Conservation (phyloP, 2,329 filamentous ascomycete species). For the Neopestalotiopsis sp. region DNA sequence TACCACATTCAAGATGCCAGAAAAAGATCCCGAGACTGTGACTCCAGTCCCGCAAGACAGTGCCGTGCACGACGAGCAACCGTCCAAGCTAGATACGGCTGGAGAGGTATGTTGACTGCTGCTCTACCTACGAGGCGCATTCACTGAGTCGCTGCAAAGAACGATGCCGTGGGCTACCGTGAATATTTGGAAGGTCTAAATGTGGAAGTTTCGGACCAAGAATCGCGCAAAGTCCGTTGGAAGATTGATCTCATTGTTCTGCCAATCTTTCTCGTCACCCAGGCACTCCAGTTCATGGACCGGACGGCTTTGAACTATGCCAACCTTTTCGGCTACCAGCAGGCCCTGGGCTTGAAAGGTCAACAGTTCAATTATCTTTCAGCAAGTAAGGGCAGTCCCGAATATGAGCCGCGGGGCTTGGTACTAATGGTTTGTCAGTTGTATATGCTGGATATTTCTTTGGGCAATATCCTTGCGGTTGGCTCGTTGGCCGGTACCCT, state of each 20-base stretch:
- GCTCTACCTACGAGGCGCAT: background rate
- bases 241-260: conserved; percentile 40
- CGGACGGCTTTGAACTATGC: conserved; percentile 40
- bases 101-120: background rate
- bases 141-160: conserved; percentile 5
- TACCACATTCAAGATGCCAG: background rate
- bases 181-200: conserved; percentile 26
- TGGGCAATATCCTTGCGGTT: conserved; percentile 46
- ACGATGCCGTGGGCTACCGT: conserved; percentile 27
- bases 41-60: background rate
- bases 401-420: background rate
- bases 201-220: conserved; percentile 27
- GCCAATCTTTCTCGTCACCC: conserved; percentile 37
- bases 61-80: background rate
- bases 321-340: conserved; percentile 41
- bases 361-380: conserved; percentile 42
- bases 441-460: conserved; percentile 47
- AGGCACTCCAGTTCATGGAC: conserved; percentile 39
- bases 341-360: conserved; percentile 39
- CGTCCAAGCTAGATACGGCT: conserved; percentile 8
- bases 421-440: conserved; percentile 28
- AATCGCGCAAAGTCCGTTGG: conserved; percentile 29
- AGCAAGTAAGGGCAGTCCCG: conserved; percentile 30
- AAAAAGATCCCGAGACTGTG: background rate
- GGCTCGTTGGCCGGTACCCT: conserved; percentile 43